Evolutionary conservation across 345 rosid species (phyloP).

Genomic region (Linum trigynum): DNA sequence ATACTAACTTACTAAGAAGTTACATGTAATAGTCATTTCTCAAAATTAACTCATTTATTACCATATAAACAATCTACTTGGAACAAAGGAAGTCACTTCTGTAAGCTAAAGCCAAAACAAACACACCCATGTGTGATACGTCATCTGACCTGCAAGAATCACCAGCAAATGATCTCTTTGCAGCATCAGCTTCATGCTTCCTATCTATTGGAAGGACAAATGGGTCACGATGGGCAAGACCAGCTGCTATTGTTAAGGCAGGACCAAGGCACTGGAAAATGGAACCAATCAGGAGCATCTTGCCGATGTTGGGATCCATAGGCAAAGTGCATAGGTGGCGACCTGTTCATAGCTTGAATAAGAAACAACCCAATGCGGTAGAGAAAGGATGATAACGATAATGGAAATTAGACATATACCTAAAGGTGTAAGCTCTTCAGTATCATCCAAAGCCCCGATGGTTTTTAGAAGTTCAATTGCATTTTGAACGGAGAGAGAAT

Average conservation of each 20-base stretch:
- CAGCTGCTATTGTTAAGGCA: conserved; percentile 90
- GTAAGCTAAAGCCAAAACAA: too few relatives aligned
- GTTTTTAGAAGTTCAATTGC: conserved; percentile 93
- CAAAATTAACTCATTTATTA: too few relatives aligned
- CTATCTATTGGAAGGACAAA: conserved; percentile 78
- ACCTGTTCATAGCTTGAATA: conserved; percentile 38
- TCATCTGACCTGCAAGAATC: conserved; percentile 79
- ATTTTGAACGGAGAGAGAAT: conserved; percentile 87
- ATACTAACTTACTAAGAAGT: too few relatives aligned
- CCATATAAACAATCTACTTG: too few relatives aligned
- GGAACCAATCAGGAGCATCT: conserved; percentile 93
- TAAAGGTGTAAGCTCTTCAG: conserved; percentile 84
- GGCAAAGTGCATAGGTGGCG: conserved; percentile 79
- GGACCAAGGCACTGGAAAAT: conserved; percentile 90
- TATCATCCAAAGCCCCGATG: conserved; percentile 77
- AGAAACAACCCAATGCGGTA: conserved; percentile 3
- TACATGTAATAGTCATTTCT: too few relatives aligned
- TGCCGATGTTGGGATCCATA: conserved; percentile 86
- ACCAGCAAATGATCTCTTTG: conserved; percentile 81
- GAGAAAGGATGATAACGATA: conserved; percentile 8
- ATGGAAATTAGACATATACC: conserved; percentile 35
- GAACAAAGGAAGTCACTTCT: too few relatives aligned
- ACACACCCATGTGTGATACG: not conserved
- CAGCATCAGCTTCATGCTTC: conserved; percentile 84
- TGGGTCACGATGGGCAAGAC: conserved; percentile 83